A percentile compares a stretch with the other conserved stretches of the same genome.
These are phyloP conservation scores for Marasmius tenuissimus DNA, from an alignment of 1,284 basidiomycete species.

Conservation along the genomic window DNA sequence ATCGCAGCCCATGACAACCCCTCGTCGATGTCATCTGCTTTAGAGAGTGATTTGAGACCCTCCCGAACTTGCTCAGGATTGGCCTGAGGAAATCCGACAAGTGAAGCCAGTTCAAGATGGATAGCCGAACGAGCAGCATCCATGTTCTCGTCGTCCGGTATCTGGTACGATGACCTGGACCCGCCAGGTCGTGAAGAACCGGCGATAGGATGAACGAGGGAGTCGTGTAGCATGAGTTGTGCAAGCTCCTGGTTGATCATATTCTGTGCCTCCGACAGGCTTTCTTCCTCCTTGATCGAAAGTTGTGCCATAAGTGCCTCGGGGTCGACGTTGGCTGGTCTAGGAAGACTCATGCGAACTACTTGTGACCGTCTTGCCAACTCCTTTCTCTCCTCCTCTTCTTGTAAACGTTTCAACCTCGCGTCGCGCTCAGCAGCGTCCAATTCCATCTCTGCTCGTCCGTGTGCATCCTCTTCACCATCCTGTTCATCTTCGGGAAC, in stretches of 20 bases:
- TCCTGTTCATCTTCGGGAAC: constrained; percentile 85
- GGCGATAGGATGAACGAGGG: constrained; percentile 85
- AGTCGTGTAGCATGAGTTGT: constrained; percentile 83
- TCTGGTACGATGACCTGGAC: constrained; percentile 70
- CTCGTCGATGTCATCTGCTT: constrained; percentile 59
- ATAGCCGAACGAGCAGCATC: constrained; percentile 72
- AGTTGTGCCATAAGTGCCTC: constrained; percentile 63
- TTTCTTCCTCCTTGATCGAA: constrained; percentile 49
- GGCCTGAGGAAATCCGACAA: constrained; percentile 86
- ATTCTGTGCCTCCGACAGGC: constrained; percentile 51
- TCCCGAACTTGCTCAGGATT: constrained; percentile 76
- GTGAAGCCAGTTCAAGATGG: constrained; percentile 76
- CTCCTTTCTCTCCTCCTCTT: constrained; percentile 77
- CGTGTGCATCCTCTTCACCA: constrained; percentile 47
- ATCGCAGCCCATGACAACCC: constrained; percentile 67
- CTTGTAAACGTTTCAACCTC: constrained; percentile 62
- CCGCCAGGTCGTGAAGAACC: constrained; percentile 84
- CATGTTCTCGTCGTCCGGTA: constrained; percentile 80
- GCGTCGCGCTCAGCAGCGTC: constrained; percentile 95
- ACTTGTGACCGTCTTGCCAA: constrained; percentile 81
- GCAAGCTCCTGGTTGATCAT: constrained; percentile 84
- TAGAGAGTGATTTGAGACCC: constrained; percentile 63
- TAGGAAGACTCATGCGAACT: constrained; percentile 84
- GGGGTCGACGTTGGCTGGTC: constrained; percentile 84
- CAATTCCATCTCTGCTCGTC: constrained; percentile 56